Evolutionary conservation across 2,329 filamentous ascomycete genomes (phyloP).

Genomic region (Pseudocercospora musae): DNA sequence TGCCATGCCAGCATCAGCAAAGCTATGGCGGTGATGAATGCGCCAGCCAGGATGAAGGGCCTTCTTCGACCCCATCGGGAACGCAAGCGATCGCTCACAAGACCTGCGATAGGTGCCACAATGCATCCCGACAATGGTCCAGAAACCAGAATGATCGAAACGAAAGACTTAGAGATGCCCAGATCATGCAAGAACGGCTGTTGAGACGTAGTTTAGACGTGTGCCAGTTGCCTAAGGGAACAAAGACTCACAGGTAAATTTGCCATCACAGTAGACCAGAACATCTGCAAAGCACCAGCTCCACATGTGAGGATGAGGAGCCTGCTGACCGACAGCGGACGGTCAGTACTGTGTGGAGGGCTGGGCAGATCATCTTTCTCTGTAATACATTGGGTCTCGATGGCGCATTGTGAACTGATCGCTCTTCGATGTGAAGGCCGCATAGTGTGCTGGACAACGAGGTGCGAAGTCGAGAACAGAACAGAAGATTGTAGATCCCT

Average conservation of each 20-base stretch:
- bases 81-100: constrained; percentile 1
- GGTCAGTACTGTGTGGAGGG: neutral
- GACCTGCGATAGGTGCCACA: neutral
- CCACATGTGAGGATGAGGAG: neutral
- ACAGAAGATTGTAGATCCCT: neutral
- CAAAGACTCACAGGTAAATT: neutral
- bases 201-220: neutral
- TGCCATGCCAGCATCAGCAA: neutral
- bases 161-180: neutral
- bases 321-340: neutral
- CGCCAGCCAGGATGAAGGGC: neutral
- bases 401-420: neutral
- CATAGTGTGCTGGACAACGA: neutral
- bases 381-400: neutral
- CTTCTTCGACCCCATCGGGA: neutral
- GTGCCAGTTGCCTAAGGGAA: too few species aligned
- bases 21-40: neutral
- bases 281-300: neutral
- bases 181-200: neutral
- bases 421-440: neutral
- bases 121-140: neutral
- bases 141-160: neutral
- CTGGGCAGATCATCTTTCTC: neutral
- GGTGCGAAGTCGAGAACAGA: neutral
- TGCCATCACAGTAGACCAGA: neutral